Conservation (phyloP, 768 basidiomycete species). For the Mycena vitilis region DNA sequence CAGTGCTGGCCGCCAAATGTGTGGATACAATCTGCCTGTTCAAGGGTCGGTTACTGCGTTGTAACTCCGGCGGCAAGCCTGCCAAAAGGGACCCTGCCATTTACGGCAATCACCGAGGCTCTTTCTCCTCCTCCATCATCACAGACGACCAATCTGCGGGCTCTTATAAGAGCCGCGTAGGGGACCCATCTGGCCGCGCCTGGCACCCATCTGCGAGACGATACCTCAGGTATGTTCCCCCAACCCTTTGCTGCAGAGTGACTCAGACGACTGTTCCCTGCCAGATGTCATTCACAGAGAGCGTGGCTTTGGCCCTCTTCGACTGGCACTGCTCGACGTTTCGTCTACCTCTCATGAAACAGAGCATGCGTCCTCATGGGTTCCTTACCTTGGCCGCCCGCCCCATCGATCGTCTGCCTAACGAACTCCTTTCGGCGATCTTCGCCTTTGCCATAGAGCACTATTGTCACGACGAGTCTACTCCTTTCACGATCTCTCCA, state of each 20-base stretch:
- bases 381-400: constrained; percentile 17
- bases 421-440: constrained; percentile 51
- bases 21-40: constrained; percentile 26
- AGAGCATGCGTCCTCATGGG: constrained; percentile 19
- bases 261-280: constrained; percentile 1
- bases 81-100: constrained; percentile 6
- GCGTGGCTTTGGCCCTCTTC: constrained; percentile 21
- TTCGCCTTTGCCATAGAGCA: constrained; percentile 40
- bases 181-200: constrained; percentile 3
- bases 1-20: not conserved
- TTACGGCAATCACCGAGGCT: constrained; percentile 27
- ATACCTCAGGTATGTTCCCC: constrained; percentile 12
- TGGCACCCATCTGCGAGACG: not conserved
- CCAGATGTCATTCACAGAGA: constrained; percentile 29
- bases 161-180: constrained; percentile 24
- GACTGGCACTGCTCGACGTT: constrained; percentile 25
- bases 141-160: constrained; percentile 25
- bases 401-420: constrained; percentile 44
- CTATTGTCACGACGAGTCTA: constrained; percentile 33
- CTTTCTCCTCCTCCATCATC: constrained; percentile 28
- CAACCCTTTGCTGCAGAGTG: not conserved
- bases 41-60: constrained; percentile 13
- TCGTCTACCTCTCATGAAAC: constrained; percentile 17
- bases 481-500: constrained; percentile 38
- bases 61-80: constrained; percentile 16